Evolutionary conservation across 495 filamentous ascomycete genomes (phyloP), one percentile per base, ranked within the genome.

Genomic region (Xylaria acuta): DNA sequence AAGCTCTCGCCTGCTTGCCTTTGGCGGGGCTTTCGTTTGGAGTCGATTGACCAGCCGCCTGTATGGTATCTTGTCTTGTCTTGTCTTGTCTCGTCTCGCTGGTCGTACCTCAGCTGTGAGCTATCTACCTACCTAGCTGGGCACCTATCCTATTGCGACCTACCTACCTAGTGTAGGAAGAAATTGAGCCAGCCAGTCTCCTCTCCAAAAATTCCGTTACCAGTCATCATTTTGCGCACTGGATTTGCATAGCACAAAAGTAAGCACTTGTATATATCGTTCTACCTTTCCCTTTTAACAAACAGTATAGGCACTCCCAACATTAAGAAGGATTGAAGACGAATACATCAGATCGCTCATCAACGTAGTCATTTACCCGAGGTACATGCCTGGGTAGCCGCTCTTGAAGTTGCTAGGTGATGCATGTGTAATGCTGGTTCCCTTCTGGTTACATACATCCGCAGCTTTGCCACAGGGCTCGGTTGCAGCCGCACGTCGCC

Each of bases 401-500:
- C 47, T 40, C 36, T 54, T 27, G 41, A 20, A 56, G 53, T 60
- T 36, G 36, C 18, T 59, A 20, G 20, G 51, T 64, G 58, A 53
- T 54, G 68, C 68, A 70, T 69, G 49, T 49, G 67, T 69, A 69
- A 60, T 69, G 67, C 67, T 69, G 67, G 67, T 27, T 62, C 67
- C 54, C 54, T 53, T 53, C 45, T 70, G 68, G 59, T 51, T 47
- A 70, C 58, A 53, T 43, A 64, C 58, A 32, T 64, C 34, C 68
- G 58, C 45, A 54, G 58, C 43, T 32, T 43, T 64, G 58, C 58
- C 68, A 51, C 68, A 70, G 45, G 58, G 43, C 41, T 70, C 68
- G 58, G 68, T 70, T 43, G 59, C 59, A 64, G 69, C 56, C 45
- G 59, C 69, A 71, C 69, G 36, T 25, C 69, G 69, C 69, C 32